phyloP scores from a whole-genome alignment of 202 grass and related monocot genomes.

The Carex arenaria region DNA sequence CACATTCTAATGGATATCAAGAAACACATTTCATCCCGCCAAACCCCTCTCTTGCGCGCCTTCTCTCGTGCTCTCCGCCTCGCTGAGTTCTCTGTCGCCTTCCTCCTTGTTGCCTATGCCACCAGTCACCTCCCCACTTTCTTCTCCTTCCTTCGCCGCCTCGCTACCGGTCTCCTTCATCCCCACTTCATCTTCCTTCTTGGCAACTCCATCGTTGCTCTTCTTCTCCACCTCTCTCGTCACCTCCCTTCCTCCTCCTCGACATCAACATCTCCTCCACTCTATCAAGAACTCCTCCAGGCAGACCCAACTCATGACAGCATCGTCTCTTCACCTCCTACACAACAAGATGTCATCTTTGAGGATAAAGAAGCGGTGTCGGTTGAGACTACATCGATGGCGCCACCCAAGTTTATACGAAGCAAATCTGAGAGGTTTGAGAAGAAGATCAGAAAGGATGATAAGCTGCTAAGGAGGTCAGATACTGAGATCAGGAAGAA shows the following conservation, averaged over 20 bases:
- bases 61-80: constrained; percentile 62
- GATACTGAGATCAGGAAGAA: constrained; percentile 47
- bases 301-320: not conserved
- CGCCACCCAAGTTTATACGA: constrained; percentile 30
- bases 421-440: constrained; percentile 62
- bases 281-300: constrained; percentile 20
- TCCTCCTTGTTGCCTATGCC: constrained; percentile 49
- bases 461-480: constrained; percentile 44
- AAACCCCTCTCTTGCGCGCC: constrained; percentile 38
- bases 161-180: constrained; percentile 46
- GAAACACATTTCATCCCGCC: not conserved
- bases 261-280: constrained; percentile 8
- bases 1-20: not conserved
- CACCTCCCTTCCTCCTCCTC: constrained; percentile 45
- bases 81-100: constrained; percentile 43
- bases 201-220: constrained; percentile 85
- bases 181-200: constrained; percentile 67
- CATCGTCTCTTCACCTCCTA: not conserved
- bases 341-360: constrained; percentile 2
- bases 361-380: constrained; percentile 45
- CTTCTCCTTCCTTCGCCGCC: constrained; percentile 32
- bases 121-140: constrained; percentile 42
- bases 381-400: constrained; percentile 27
- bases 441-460: not conserved
- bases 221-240: constrained; percentile 54